Conservation (phyloP, 495 filamentous ascomycete genomes). For the Penicillium macrosclerotiorum region DNA sequence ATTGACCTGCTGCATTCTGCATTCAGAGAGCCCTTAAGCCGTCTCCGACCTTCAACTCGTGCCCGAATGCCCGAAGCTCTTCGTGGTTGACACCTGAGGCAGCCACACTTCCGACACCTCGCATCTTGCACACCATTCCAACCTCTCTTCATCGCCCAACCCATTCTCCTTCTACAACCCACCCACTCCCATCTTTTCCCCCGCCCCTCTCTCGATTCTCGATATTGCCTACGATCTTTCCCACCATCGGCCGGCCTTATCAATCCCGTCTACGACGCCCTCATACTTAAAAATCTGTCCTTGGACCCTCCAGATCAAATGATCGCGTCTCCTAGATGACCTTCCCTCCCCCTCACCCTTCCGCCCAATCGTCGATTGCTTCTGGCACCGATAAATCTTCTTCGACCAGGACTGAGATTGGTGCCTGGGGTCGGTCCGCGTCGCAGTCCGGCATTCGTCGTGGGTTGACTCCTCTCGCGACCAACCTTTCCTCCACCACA, state of each 20-base stretch:
- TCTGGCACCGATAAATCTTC: conserved; percentile 56
- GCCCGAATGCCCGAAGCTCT: conserved; percentile 20
- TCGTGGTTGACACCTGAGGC: conserved; percentile 24
- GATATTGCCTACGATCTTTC: conserved; percentile 11
- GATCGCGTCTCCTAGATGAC: conserved; percentile 64
- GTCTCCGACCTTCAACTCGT: neutral
- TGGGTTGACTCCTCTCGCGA: conserved; percentile 62
- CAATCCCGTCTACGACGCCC: conserved; percentile 25
- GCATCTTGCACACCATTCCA: conserved; percentile 28
- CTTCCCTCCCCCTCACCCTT: conserved; percentile 61
- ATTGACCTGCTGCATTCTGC: no score
- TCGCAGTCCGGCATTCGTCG: conserved; percentile 58
- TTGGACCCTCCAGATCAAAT: conserved; percentile 51
- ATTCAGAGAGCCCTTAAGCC: no score
- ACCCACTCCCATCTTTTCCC: conserved; percentile 15
- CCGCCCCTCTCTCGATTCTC: conserved; percentile 6
- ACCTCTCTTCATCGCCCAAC: conserved; percentile 26
- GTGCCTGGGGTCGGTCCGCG: conserved; percentile 59
- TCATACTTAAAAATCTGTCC: conserved; percentile 44
- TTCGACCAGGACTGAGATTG: conserved; percentile 56
- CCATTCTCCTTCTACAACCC: conserved; percentile 17
- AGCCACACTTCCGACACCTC: conserved; percentile 25
- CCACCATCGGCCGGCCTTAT: conserved; percentile 8
- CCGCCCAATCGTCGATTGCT: conserved; percentile 61
- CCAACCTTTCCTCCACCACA: conserved; percentile 46